Evolutionary conservation across 192 early-diverging fungal species (phyloP), one percentile per base, ranked within the genome.

Genomic region (Podila epigama): DNA sequence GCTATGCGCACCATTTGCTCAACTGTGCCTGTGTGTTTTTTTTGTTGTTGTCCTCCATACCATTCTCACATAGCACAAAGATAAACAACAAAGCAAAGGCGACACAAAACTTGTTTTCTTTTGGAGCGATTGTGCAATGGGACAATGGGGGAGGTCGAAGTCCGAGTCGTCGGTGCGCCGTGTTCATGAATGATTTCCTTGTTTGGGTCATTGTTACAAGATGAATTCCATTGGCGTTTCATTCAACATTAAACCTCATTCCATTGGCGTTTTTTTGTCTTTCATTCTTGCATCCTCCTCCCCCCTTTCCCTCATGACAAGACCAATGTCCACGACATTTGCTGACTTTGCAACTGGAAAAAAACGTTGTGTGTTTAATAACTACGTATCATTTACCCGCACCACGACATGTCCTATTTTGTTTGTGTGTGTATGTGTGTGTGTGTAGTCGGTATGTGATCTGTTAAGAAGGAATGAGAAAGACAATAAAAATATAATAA

Each of bases 331-430:
- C 44, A 18, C 10, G 44, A 48, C n/a, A 4, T 22, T 48, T 22
- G 44, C 25, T 20, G 44, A 9, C n/a, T 10, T 4, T 22, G 18
- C n/a, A 22, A 5, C n/a, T 4, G 10, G 44, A 48, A 22, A 18
- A 44, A 44, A 20, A 44, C 0, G 18, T 3, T 20, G 40, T 42
- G 40, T 12, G 5, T 5, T 15, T 20, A 22, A 18, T 20, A 7
- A 48, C 44, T 22, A 20, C 20, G 25, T 15, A 48, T 22, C n/a
- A 48, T 9, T 48, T 48, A 48, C 44, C 44, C 44, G 44, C 44
- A 48, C 44, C 44, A 48, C 44, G 44, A 48, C 44, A 48, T 48
- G 44, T n/a, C n/a, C n/a, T n/a, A n/a, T n/a, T n/a, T n/a, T n/a
- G n/a, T 52, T 53, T 51, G 29, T 54, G 4, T 34, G 40, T 51